Base-by-base conservation (phyloP, 495 filamentous ascomycete species). In the Podospora bellae-mahoneyi region DNA sequence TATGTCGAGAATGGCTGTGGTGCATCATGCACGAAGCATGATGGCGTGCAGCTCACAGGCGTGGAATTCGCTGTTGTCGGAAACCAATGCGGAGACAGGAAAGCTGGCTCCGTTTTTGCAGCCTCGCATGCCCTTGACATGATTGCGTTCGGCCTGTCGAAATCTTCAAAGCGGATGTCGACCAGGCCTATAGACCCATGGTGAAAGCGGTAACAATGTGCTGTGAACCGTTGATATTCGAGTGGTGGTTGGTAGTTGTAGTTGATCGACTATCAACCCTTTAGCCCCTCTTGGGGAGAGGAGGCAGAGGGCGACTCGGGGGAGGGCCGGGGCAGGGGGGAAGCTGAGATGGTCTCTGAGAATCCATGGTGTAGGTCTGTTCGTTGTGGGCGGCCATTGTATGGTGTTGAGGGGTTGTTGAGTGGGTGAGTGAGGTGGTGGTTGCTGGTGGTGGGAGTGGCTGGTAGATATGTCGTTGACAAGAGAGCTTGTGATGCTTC, bases 261-360 rank as follows among this genome's bases (percentile, higher is more conserved):
- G 58, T 60, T 13, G 28, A 1, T 44, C 20, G n/a, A 10, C 26
- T 56, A 6, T 32, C 60, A 27, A 55, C 66, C 62, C 60, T 70
- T 70, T 81, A 81, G 71, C 76, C 84, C 78, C 90, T 87, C 83
- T 91, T 91, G 74, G 91, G 91, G 53, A 92, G 85, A 76, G 91
- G 91, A 76, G 91, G 91, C 20, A 94, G 89, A 81, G 91, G 91
- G 68, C 91, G 86, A 81, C 88, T 91, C 53, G 91, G 91, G 75
- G 91, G 91, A 69, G 91, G 91, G 74, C 91, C 91, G 4, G 91
- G 91, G 86, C 90, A 93, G 72, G 91, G 91, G 84, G 91, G 91
- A 71, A 93, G 88, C 70, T 87, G 84, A 73, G 87, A 87, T 64
- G 89, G 85, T 74, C 87, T 87, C 80, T 91, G 84, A 20, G 81